Conservation (phyloP, 305 asterid genomes). For the Solanum hybrid region DNA sequence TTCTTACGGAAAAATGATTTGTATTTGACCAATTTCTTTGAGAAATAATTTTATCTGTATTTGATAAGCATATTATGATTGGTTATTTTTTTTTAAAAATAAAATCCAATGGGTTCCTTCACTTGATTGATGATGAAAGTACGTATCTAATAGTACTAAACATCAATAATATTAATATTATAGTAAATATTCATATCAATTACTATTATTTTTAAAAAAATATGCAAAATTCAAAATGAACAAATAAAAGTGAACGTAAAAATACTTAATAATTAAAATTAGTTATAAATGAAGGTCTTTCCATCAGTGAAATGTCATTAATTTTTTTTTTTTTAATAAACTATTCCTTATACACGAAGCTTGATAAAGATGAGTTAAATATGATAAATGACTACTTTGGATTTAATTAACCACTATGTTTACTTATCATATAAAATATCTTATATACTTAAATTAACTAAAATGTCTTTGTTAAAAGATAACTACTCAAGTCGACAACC, state of each 20-base stretch:
- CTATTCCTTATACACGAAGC: background rate
- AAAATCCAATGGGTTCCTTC: background rate
- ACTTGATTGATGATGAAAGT: background rate
- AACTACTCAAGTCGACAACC: background rate
- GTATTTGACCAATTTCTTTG: background rate
- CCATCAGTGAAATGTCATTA: background rate
- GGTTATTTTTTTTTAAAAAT: background rate
- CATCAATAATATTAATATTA: too few relatives aligned
- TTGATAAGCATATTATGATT: background rate
- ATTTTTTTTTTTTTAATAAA: background rate
- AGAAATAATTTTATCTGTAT: too few relatives aligned
- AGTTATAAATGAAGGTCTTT: background rate
- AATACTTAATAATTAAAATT: background rate
- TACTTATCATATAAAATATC: background rate
- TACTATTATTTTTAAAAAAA: too few relatives aligned
- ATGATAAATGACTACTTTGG: background rate
- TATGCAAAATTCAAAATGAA: too few relatives aligned
- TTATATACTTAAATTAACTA: background rate
- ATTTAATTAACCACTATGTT: background rate
- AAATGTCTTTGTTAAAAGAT: background rate
- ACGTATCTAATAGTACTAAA: background rate
- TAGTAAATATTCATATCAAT: too few relatives aligned
- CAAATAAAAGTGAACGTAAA: too few relatives aligned
- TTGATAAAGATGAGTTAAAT: background rate
- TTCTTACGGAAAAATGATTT: too few relatives aligned